These are phyloP conservation scores for Aspergillus coremiiformis DNA, from an alignment of 495 filamentous ascomycete species.

Conservation along the genomic window DNA sequence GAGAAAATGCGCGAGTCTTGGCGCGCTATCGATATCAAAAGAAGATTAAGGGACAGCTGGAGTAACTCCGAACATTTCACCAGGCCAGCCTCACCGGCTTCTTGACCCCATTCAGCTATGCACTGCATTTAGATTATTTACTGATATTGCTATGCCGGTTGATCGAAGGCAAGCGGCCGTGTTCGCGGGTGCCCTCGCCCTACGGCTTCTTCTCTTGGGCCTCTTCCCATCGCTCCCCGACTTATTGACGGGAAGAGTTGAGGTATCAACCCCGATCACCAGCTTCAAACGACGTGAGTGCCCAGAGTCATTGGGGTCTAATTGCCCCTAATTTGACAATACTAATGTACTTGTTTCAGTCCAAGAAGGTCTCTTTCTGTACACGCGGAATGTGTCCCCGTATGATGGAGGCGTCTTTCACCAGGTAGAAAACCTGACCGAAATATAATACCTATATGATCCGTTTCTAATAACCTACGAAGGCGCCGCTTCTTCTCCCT, in stretches of 20 bases:
- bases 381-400: constrained; percentile 90
- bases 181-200: constrained; percentile 64
- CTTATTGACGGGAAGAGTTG: constrained; percentile 81
- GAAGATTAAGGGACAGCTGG: constrained; percentile 25
- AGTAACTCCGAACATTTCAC: not conserved
- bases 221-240: constrained; percentile 79
- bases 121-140: constrained; percentile 1
- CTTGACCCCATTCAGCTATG: not conserved
- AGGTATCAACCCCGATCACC: constrained; percentile 92
- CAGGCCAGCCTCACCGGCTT: not conserved
- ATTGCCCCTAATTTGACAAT: not conserved
- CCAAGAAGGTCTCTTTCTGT: constrained; percentile 93
- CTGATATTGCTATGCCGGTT: constrained; percentile 44
- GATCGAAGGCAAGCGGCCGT: constrained; percentile 70
- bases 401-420: constrained; percentile 98
- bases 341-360: constrained; percentile 42
- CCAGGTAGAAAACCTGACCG: constrained; percentile 48
- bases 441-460: not conserved
- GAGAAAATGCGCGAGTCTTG: constrained; percentile 23
- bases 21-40: constrained; percentile 14
- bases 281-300: constrained; percentile 92
- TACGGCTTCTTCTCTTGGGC: constrained; percentile 74
- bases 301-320: not conserved
- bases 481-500: constrained; percentile 85
- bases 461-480: not conserved